Conservation (phyloP, 331 rosid genomes). For the Prunus yedoensis region DNA sequence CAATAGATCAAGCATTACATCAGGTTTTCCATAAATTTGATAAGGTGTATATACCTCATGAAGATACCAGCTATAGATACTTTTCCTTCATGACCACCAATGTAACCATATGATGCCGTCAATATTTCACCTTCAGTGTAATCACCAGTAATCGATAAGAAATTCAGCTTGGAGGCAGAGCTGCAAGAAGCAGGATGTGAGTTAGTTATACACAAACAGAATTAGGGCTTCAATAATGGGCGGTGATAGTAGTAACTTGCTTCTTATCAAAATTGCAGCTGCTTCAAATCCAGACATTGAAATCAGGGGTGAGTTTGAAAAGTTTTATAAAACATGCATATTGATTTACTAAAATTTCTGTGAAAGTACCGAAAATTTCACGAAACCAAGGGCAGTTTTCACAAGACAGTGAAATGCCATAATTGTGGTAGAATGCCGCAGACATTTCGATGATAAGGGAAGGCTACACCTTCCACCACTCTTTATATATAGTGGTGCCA, state of each 20-base stretch:
- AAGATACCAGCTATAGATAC: conserved; percentile 80
- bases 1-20: conserved; percentile 4
- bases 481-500: too few species aligned
- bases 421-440: not conserved
- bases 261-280: not conserved
- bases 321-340: not conserved
- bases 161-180: conserved; percentile 97
- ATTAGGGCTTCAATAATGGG: not conserved
- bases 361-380: not conserved
- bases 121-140: conserved; percentile 77
- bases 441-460: not conserved
- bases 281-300: not conserved
- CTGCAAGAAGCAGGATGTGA: conserved; percentile 43
- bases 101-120: conserved; percentile 98
- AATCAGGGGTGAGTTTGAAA: not conserved
- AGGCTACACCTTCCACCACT: not conserved
- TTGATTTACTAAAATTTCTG: not conserved
- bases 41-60: conserved; percentile 71
- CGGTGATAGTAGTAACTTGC: not conserved
- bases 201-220: conserved; percentile 1
- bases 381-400: not conserved
- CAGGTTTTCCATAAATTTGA: not conserved
- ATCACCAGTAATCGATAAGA: conserved; percentile 92
- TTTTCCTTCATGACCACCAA: conserved; percentile 98
- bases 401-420: not conserved